Conservation (phyloP, 257 asterid species). For the Osmanthus fragrans region DNA sequence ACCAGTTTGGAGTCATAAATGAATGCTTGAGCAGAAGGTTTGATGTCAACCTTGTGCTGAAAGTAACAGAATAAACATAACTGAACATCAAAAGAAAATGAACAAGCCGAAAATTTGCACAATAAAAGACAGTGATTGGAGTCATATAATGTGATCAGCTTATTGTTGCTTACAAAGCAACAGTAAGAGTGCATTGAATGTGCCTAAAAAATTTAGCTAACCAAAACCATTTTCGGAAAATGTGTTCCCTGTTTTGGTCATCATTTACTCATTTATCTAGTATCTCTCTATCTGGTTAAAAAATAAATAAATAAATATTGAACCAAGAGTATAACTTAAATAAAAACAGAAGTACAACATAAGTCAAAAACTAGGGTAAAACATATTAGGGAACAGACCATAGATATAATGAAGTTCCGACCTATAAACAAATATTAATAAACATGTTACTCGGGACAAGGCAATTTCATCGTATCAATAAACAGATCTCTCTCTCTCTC, state of each 20-base stretch:
- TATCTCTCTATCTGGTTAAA: background rate
- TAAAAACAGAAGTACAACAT: background rate
- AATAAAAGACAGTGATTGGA: background rate
- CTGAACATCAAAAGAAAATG: background rate
- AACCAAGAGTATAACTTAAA: background rate
- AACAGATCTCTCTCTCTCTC: no score
- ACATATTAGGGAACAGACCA: background rate
- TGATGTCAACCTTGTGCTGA: background rate
- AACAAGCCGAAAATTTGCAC: background rate
- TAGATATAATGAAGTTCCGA: background rate
- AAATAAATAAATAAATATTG: background rate
- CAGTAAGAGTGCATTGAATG: background rate
- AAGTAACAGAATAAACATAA: background rate
- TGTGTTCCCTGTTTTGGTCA: background rate
- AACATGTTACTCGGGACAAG: conserved; percentile 14
- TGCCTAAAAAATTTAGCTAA: background rate
- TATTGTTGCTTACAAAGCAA: background rate
- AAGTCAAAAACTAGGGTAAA: background rate
- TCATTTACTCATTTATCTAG: background rate
- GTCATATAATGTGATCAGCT: background rate
- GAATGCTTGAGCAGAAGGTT: background rate
- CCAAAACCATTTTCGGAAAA: background rate
- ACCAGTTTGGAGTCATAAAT: background rate
- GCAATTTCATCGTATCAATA: background rate
- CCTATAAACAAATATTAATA: background rate